These are phyloP conservation scores for Fusarium coffeatum DNA, from an alignment of 2,329 filamentous ascomycete species.

Conservation along the genomic window DNA sequence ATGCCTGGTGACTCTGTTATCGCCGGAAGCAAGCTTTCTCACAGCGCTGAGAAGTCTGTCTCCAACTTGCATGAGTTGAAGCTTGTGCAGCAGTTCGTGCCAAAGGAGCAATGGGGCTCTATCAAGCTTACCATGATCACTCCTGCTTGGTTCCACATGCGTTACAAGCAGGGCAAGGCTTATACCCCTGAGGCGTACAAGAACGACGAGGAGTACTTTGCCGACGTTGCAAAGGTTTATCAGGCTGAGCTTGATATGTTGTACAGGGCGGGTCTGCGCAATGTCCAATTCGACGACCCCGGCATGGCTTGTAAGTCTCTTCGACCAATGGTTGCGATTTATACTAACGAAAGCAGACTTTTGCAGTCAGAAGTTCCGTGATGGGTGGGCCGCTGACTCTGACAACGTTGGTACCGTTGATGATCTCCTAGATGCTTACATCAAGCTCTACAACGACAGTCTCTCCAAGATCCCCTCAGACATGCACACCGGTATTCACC, in stretches of 20 bases:
- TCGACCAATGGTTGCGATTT: accelerated
- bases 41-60: conserved; percentile 55
- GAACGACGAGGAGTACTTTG: conserved; percentile 66
- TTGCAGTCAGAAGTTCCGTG: conserved; percentile 77
- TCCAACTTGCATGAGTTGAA: conserved; percentile 64
- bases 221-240: conserved; percentile 73
- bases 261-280: conserved; percentile 71
- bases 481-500: conserved; percentile 81
- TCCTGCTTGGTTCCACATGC: conserved; percentile 56
- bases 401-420: conserved; percentile 74
- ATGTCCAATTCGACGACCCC: conserved; percentile 76
- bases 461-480: conserved; percentile 72
- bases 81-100: conserved; percentile 59
- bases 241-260: conserved; percentile 70
- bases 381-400: conserved; percentile 74
- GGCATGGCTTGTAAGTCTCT: conserved; percentile 70
- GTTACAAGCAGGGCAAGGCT: conserved; percentile 47
- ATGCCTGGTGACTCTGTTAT: conserved; percentile 69
- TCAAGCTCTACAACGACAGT: conserved; percentile 80
- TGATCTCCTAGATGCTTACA: conserved; percentile 80
- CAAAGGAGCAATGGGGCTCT: conserved; percentile 60
- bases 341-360: conserved; percentile 65
- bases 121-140: conserved; percentile 68
- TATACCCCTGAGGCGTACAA: conserved; percentile 44
- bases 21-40: conserved; percentile 59